Evolutionary conservation across 371 early-diverging fungal genomes (phyloP).

Genomic region (Mucor circinelloides): DNA sequence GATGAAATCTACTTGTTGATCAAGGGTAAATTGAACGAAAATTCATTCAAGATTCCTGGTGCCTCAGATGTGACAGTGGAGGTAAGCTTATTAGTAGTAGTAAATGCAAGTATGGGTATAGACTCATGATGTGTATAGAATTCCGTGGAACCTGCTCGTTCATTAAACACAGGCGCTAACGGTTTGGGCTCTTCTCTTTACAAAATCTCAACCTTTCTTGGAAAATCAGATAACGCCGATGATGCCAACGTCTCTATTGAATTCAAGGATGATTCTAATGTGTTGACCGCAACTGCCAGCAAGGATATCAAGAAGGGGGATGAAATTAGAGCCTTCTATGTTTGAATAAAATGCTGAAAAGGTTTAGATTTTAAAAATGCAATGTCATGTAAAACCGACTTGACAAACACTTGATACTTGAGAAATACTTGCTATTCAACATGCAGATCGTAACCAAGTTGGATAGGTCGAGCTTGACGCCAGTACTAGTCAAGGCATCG

Average conservation of each 20-base stretch:
- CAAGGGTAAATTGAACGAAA: conserved; percentile 78
- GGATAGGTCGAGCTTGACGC: too few relatives aligned
- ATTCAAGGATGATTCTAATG: conserved; percentile 53
- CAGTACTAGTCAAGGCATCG: too few relatives aligned
- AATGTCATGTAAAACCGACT: too few relatives aligned
- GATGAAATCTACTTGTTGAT: conserved; percentile 79
- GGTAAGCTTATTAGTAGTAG: conserved; percentile 26
- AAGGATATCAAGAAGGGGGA: conserved; percentile 71
- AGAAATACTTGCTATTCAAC: too few relatives aligned
- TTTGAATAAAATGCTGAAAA: not conserved
- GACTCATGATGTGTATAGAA: conserved; percentile 4
- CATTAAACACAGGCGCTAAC: conserved; percentile 54
- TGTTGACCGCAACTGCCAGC: conserved; percentile 59
- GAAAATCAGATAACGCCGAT: not conserved
- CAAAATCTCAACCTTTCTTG: conserved; percentile 41
- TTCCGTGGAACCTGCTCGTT: conserved; percentile 43
- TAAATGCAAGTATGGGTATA: too few relatives aligned
- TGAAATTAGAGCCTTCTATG: conserved; percentile 52
- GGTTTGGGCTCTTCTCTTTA: conserved; percentile 59
- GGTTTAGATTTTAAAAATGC: not conserved
- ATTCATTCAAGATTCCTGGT: conserved; percentile 61
- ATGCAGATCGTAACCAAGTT: too few relatives aligned
- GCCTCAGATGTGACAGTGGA: conserved; percentile 30
- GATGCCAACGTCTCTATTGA: conserved; percentile 60
- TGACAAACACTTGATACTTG: too few relatives aligned